Evolutionary conservation across 1,284 basidiomycete species (phyloP), one percentile per base, ranked within the genome.

Genomic region (Meripilus lineatus): DNA sequence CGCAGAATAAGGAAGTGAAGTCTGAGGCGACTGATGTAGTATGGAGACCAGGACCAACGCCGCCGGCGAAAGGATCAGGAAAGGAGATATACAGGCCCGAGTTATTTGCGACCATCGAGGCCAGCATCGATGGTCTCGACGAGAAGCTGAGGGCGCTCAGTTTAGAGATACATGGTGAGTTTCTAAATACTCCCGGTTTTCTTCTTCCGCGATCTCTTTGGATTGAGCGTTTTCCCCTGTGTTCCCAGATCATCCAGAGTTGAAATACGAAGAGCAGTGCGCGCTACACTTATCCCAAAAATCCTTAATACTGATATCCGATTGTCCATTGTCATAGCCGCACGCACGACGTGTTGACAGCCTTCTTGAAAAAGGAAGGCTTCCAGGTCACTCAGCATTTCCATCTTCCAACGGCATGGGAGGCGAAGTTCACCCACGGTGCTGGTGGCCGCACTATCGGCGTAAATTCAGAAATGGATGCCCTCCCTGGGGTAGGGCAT

Each of bases 401-500:
- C 52, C 69, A 81, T 10, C 69, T 89, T n/a, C 64, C 77, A 23
- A 93, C 89, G 3, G 90, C 89, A 2, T 93, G 86, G 78, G 67
- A 72, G 45, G 90, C 87, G 0, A 78, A 80, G 45, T 91, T 78
- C 60, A 69, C 67, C 8, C 71, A 79, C 51, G 75, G 78, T 20
- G 66, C 61, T 42, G 76, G 75, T 37, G 83, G 84, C 23, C 73
- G 77, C 42, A 77, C 77, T 15, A 69, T 88, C 41, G 87, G 84
- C 3, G 66, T 89, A 42, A 89, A 89, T 59, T 81, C 84, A 33
- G 75, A 79, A 61, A 84, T 84, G 75, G 82, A 84, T 54, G 72
- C 80, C 2, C 65, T 83, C n/a, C 75, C 73, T 14, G 70, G 74
- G 15, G 69, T 84, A 40, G 81, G 82, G 4, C 81, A 92, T 61